Evolutionary conservation across 129 eudicot species (phyloP), one percentile per base, ranked within the genome.

Genomic region (Chrysanthemum lavandulifolium): DNA sequence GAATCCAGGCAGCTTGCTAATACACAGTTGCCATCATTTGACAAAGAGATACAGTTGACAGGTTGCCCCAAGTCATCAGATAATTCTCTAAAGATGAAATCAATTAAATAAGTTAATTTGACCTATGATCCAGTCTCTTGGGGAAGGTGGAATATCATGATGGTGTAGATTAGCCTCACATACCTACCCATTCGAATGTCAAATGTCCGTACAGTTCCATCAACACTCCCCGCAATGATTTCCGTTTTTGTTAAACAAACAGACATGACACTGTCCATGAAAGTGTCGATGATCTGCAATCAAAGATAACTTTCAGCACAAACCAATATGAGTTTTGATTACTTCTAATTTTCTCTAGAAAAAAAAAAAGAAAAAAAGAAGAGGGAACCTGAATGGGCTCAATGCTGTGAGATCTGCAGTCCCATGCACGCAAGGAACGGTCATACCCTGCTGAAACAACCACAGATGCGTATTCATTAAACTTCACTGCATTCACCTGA

Each of bases 151-250:
- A 40, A 40, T 23, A 16, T 51, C 27, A 67, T 3, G 56, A 33
- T 60, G 61, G 51, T 16, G 49, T 74, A 4, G 23, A 33, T 4
- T 63, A 19, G 10, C 65, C 68, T 0, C 73, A 89, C 97, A 16
- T 87, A 90, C 98, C 98, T 86, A 75, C 98, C 97, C 15, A 90
- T 90, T 69, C 98, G 86, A 53, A 94, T 90, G 86, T 94, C 98
- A 88, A 94, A 94, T 82, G 98, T 94, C 23, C 97, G 79, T 51
- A 94, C 92, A 74, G 97, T 89, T 81, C 98, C 98, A 84, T 90
- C 98, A 63, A 94, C 98, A 83, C 98, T 94, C 84, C 97, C 98
- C 29, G 98, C 98, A 81, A 94, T 94, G 65, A 94, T 87, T 80
- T 94, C 96, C 64, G 91, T 87, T 72, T 86, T 87, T 31, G 98